Conservation (phyloP, 805 yeast genomes). For the Sugiyamaella valdiviana region DNA sequence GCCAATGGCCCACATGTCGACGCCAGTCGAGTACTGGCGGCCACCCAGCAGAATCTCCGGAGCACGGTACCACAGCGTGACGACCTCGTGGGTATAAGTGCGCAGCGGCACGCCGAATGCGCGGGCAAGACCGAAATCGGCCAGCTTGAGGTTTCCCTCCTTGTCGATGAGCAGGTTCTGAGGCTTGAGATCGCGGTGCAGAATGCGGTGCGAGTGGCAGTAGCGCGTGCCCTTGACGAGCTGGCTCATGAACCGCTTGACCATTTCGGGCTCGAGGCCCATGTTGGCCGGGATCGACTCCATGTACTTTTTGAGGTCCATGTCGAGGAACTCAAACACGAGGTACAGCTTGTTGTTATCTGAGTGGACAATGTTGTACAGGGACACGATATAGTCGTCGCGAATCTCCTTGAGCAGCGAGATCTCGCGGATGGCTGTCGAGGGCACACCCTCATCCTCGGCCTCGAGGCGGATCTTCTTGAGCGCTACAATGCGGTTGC, state of each 20-base stretch:
- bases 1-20: conserved; percentile 98
- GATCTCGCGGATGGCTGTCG: conserved; percentile 95
- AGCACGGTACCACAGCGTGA: conserved; percentile 94
- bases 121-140: conserved; percentile 92
- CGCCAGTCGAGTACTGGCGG: conserved; percentile 94
- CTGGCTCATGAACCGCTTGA: conserved; percentile 89
- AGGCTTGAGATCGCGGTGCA: conserved; percentile 95
- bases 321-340: conserved; percentile 88
- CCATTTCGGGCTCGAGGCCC: conserved; percentile 84
- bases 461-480: conserved; percentile 93
- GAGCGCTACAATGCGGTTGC: conserved; percentile 90
- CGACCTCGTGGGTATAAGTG: conserved; percentile 97
- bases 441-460: conserved; percentile 97
- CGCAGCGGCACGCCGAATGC: conserved; percentile 97
- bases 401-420: conserved; percentile 88
- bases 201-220: conserved; percentile 89
- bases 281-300: conserved; percentile 88
- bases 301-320: conserved; percentile 95
- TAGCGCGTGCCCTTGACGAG: conserved; percentile 83
- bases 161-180: conserved; percentile 91
- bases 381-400: conserved; percentile 86
- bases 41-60: conserved; percentile 96
- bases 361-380: conserved; percentile 91
- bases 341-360: conserved; percentile 87
- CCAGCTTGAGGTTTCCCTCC: conserved; percentile 86